These are phyloP conservation scores for Comarum palustre DNA, from an alignment of 306 rosid species.

Conservation along the genomic window DNA sequence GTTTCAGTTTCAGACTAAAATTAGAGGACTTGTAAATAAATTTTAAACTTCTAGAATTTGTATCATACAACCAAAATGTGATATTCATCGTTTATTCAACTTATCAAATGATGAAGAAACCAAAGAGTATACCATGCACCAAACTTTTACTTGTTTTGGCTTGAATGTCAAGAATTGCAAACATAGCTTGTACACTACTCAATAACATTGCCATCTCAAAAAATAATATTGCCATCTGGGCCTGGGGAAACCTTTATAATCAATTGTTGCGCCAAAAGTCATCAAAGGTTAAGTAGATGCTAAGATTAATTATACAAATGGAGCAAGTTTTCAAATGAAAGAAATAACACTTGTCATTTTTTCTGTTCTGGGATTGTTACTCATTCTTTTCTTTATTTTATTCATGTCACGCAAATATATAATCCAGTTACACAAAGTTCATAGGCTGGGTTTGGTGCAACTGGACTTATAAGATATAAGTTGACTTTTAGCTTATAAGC, in stretches of 20 bases:
- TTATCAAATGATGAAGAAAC: neutral
- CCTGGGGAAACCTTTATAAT: neutral
- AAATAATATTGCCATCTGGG: neutral
- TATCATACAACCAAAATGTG: neutral
- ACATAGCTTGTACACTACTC: neutral
- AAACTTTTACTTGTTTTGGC: neutral
- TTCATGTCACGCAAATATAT: neutral
- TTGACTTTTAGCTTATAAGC: too few relatives aligned
- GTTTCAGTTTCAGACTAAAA: slow-evolving; percentile 20
- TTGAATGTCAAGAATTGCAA: neutral
- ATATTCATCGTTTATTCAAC: neutral
- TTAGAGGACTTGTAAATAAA: neutral
- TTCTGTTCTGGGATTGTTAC: neutral
- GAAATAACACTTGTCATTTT: neutral
- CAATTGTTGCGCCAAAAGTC: neutral
- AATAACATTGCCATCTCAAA: too few relatives aligned
- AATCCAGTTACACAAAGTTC: neutral
- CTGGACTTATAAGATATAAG: too few relatives aligned
- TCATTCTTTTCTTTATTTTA: neutral
- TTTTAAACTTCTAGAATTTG: neutral
- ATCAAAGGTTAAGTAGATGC: slow-evolving; percentile 4
- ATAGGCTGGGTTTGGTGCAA: too few relatives aligned
- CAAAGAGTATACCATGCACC: neutral
- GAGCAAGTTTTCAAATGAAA: slow-evolving; percentile 22
- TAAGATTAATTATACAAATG: slow-evolving; percentile 26